Conservation (phyloP, 1,284 basidiomycete species). For the Ustilago cynodontis region DNA sequence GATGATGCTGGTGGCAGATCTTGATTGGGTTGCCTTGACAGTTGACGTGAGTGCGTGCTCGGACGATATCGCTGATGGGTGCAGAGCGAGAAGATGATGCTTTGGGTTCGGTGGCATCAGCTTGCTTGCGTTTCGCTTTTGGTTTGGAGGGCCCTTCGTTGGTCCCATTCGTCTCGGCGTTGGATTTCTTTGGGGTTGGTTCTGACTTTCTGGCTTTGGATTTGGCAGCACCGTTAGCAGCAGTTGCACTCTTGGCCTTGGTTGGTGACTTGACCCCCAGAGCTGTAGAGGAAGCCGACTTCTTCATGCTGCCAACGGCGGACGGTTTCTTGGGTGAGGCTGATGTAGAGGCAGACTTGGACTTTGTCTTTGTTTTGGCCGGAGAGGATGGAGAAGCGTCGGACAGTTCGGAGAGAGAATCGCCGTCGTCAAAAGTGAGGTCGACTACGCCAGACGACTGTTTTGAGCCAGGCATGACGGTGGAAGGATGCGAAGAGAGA, state of each 20-base stretch:
- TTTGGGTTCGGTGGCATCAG: not conserved
- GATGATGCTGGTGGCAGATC: slow-evolving; percentile 49
- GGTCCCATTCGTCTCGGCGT: slow-evolving; percentile 1
- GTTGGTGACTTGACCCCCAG: slow-evolving; percentile 1
- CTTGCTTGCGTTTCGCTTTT: slow-evolving; percentile 19
- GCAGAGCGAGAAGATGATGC: slow-evolving; percentile 15
- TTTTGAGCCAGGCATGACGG: slow-evolving; percentile 12
- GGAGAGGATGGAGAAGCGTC: slow-evolving; percentile 22
- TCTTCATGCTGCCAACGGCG: not conserved
- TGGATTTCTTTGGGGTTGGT: slow-evolving; percentile 2
- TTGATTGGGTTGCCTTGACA: slow-evolving; percentile 18
- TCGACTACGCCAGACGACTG: slow-evolving; percentile 23
- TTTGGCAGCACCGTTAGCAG: slow-evolving; percentile 16
- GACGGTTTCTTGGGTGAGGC: not conserved
- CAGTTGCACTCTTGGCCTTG: slow-evolving; percentile 1
- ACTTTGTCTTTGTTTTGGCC: slow-evolving; percentile 15
- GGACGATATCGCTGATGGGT: slow-evolving; percentile 30
- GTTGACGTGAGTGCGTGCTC: slow-evolving; percentile 45
- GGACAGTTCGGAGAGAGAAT: slow-evolving; percentile 43
- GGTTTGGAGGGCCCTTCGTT: slow-evolving; percentile 8
- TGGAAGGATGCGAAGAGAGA: not conserved
- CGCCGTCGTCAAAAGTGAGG: slow-evolving; percentile 31
- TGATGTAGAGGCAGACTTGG: not conserved
- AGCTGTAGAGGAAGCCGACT: not conserved
- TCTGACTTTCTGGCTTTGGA: slow-evolving; percentile 35